A percentile compares a stretch with the other conserved stretches of the same genome.
These are phyloP conservation scores for Pyricularia grisea DNA, from an alignment of 2,329 filamentous ascomycete genomes.

Conservation along the genomic window DNA sequence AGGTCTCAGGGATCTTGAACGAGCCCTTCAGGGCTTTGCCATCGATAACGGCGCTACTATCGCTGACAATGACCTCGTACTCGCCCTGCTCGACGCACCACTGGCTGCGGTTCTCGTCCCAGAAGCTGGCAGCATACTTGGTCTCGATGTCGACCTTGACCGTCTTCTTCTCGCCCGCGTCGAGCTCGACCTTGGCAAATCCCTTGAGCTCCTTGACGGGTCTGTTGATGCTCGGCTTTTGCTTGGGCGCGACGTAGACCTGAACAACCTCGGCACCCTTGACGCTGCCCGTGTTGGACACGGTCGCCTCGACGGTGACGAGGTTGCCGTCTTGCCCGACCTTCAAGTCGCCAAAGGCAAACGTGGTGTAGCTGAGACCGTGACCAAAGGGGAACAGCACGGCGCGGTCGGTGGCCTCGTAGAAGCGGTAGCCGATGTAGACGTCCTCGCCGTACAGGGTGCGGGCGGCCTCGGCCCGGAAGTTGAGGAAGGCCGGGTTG, in stretches of 20 bases:
- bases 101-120: constrained; percentile 55
- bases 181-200: constrained; percentile 43
- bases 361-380: constrained; percentile 18
- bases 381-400: constrained; percentile 18
- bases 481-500: constrained; percentile 63
- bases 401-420: constrained; percentile 41
- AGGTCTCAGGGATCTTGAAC: constrained; percentile 51
- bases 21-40: constrained; percentile 35
- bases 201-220: constrained; percentile 56
- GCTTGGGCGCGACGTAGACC: constrained; percentile 40
- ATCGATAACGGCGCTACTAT: constrained; percentile 42
- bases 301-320: constrained; percentile 33
- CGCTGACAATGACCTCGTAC: constrained; percentile 53
- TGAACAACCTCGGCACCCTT: constrained; percentile 47
- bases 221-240: constrained; percentile 48
- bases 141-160: constrained; percentile 36
- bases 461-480: constrained; percentile 51
- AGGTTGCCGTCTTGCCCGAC: constrained; percentile 31
- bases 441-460: constrained; percentile 64
- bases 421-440: constrained; percentile 64
- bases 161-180: background rate
- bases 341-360: constrained; percentile 38
- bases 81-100: constrained; percentile 59
- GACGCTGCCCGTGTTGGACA: constrained; percentile 52
- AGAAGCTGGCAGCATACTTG: constrained; percentile 57